Conservation (phyloP, 2,329 filamentous ascomycete species). For the Ceratocystiopsis brevicomis region DNA sequence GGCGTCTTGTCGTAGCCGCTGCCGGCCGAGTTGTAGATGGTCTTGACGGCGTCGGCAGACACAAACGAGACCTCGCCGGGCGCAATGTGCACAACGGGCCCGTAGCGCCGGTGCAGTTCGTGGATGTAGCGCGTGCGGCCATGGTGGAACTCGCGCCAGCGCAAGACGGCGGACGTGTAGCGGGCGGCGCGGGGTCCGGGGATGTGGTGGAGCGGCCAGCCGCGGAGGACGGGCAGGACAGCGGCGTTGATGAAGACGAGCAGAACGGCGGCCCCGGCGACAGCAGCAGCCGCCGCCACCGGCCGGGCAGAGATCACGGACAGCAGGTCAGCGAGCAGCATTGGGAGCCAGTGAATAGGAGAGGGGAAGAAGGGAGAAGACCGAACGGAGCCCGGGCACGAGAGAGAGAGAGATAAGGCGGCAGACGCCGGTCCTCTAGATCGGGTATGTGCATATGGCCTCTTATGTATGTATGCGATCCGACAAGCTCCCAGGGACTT, state of each 20-base stretch:
- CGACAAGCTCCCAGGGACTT: too few species aligned
- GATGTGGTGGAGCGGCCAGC: conserved; percentile 20
- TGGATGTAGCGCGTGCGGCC: conserved; percentile 36
- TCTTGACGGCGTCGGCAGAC: conserved; percentile 35
- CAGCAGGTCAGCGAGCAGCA: too few species aligned
- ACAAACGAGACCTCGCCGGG: conserved; percentile 42
- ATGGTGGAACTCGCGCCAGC: conserved; percentile 36
- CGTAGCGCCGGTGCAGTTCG: conserved; percentile 32
- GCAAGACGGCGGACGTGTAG: conserved; percentile 31
- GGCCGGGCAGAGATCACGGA: too few species aligned
- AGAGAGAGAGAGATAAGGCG: too few species aligned
- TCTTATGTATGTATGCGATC: too few species aligned
- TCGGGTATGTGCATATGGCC: too few species aligned
- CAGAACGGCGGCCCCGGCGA: not conserved
- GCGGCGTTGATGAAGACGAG: conserved; percentile 3
- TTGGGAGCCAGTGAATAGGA: too few species aligned
- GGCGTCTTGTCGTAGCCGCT: conserved; percentile 47
- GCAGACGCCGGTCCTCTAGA: too few species aligned
- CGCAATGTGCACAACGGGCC: conserved; percentile 36
- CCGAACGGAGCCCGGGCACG: too few species aligned
- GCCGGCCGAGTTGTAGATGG: conserved; percentile 42
- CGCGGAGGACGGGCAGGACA: conserved; percentile 11
- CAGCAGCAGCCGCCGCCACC: too few species aligned
- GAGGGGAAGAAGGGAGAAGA: too few species aligned
- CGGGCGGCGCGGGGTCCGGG: conserved; percentile 30